A percentile compares a stretch with the other conserved stretches of the same genome.
Conservation (phyloP, 2,329 filamentous ascomycete genomes). For the Epichloe festucae region DNA sequence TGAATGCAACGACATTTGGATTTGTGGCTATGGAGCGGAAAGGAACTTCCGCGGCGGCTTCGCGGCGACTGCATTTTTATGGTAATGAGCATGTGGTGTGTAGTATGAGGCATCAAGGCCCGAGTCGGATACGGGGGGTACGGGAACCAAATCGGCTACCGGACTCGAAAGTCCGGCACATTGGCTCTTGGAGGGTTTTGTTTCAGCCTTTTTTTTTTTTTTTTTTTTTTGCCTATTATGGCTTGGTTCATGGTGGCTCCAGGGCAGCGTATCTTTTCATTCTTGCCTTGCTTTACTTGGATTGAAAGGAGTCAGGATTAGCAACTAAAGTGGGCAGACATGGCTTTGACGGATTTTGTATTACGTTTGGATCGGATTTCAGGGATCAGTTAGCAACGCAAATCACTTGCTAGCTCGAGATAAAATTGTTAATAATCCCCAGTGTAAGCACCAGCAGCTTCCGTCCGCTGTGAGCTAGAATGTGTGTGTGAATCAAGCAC, state of each 20-base stretch:
- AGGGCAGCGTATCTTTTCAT: not conserved
- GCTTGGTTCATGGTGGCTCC: constrained; percentile 1
- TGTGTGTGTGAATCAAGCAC: no score
- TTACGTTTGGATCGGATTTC: constrained; percentile 2
- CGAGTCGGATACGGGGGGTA: not conserved
- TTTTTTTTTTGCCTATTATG: not conserved
- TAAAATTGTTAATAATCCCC: not conserved
- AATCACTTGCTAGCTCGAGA: not conserved
- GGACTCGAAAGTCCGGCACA: not conserved
- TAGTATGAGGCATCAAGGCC: not conserved
- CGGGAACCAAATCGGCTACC: not conserved
- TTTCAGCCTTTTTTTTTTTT: no score
- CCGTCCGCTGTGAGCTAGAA: no score
- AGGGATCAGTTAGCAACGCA: not conserved
- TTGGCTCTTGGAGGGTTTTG: not conserved
- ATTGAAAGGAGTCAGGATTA: constrained; percentile 2
- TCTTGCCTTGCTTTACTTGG: constrained; percentile 2
- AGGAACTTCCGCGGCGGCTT: constrained; percentile 13
- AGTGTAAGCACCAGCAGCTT: no score
- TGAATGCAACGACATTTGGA: not conserved
- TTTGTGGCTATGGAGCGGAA: not conserved
- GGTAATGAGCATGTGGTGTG: constrained; percentile 13
- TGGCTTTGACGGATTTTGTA: constrained; percentile 3
- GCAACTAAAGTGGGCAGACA: not conserved
- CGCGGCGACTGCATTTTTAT: constrained; percentile 16